Evolutionary conservation across 768 basidiomycete genomes (phyloP).

Genomic region (Candolleomyces efflorescens): DNA sequence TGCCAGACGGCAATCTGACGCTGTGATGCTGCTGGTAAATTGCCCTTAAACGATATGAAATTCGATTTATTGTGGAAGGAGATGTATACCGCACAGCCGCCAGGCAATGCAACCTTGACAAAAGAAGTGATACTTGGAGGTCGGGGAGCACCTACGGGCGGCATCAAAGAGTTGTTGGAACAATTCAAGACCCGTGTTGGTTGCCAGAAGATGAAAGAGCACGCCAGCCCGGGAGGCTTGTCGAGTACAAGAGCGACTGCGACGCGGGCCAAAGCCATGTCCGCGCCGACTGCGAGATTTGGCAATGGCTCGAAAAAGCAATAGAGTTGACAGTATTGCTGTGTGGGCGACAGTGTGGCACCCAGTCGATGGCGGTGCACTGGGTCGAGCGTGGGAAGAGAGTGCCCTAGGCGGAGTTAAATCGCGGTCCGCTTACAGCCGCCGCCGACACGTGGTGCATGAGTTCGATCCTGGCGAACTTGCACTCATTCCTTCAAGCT

Average conservation of each 20-base stretch:
- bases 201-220: no score
- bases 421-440: no score
- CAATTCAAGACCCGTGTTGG: no score
- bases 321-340: slow-evolving; percentile 2
- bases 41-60: neutral
- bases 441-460: neutral
- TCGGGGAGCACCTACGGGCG: no score
- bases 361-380: neutral
- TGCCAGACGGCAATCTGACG: neutral
- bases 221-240: neutral
- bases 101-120: slow-evolving; percentile 4
- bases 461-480: slow-evolving; percentile 7
- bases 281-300: no score
- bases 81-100: slow-evolving; percentile 5
- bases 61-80: neutral
- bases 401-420: neutral
- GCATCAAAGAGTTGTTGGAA: no score
- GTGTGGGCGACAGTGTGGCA: neutral
- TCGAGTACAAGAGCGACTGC: neutral
- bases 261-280: no score
- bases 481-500: neutral
- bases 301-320: neutral
- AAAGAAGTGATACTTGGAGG: neutral
- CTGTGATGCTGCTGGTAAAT: neutral
- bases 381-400: neutral